These are phyloP conservation scores for Alnus glutinosa DNA, from an alignment of 306 rosid species.

Conservation along the genomic window DNA sequence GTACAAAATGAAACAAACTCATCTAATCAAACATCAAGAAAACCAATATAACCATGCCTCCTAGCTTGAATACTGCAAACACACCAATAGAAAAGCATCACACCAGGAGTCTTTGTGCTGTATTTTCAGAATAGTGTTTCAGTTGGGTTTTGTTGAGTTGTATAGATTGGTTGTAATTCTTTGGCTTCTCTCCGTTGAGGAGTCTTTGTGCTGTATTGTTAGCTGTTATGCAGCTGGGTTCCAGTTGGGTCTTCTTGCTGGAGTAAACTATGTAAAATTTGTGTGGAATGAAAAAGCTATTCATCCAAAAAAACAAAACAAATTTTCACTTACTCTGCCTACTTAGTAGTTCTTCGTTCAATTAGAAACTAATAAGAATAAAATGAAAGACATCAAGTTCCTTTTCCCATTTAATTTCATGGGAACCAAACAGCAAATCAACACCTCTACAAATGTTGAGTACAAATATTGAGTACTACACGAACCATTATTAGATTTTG, in stretches of 20 bases:
- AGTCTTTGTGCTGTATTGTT: too few species aligned
- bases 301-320: not conserved
- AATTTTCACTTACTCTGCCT: not conserved
- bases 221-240: too few species aligned
- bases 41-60: constrained; percentile 18
- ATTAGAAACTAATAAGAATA: too few species aligned
- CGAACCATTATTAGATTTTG: too few species aligned
- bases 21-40: not conserved
- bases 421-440: constrained; percentile 14
- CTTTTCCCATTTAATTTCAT: constrained; percentile 8
- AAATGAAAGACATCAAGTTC: not conserved
- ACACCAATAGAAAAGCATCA: not conserved
- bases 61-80: not conserved
- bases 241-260: too few species aligned
- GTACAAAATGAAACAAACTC: constrained; percentile 22
- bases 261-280: too few species aligned
- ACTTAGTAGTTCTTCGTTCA: not conserved
- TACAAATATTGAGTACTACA: too few species aligned
- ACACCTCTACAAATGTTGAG: not conserved
- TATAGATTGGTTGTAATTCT: too few species aligned
- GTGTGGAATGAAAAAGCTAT: not conserved
- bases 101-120: not conserved
- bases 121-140: too few species aligned
- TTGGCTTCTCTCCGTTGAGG: too few species aligned
- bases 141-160: too few species aligned